Evolutionary conservation across 345 rosid genomes (phyloP).

Genomic region (Sisymbrium irio): DNA sequence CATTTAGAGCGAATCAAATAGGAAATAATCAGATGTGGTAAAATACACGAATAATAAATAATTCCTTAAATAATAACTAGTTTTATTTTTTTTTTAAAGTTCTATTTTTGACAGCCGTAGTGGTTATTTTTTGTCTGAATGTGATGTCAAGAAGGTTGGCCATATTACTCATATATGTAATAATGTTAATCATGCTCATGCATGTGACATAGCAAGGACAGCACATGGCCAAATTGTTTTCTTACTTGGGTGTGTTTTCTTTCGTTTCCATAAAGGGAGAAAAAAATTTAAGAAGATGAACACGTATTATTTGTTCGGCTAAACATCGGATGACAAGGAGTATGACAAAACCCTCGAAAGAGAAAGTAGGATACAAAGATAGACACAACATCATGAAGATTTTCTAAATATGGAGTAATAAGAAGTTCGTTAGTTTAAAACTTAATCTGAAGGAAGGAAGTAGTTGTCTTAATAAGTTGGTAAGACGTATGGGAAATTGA

Average conservation of each 20-base stretch:
- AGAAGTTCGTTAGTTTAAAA: not conserved
- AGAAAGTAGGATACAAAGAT: not conserved
- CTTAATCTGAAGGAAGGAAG: no score
- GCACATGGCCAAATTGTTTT: not conserved
- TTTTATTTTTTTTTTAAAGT: not conserved
- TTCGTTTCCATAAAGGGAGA: not conserved
- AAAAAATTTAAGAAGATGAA: not conserved
- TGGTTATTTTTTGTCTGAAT: not conserved
- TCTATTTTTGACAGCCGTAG: not conserved
- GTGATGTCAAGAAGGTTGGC: not conserved
- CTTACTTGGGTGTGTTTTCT: not conserved
- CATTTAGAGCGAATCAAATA: no score
- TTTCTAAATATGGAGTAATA: not conserved
- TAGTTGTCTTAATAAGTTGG: no score
- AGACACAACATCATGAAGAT: not conserved
- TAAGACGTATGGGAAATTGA: slow-evolving; percentile 2
- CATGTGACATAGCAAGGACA: not conserved
- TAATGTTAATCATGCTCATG: not conserved
- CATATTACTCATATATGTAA: not conserved
- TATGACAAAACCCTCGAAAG: slow-evolving; percentile 1
- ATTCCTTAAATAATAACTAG: not conserved
- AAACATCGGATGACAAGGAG: not conserved
- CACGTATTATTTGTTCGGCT: not conserved
- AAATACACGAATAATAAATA: not conserved
- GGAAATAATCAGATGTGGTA: not conserved